Conservation (phyloP, 768 basidiomycete genomes). For the Psilocybe sp. region DNA sequence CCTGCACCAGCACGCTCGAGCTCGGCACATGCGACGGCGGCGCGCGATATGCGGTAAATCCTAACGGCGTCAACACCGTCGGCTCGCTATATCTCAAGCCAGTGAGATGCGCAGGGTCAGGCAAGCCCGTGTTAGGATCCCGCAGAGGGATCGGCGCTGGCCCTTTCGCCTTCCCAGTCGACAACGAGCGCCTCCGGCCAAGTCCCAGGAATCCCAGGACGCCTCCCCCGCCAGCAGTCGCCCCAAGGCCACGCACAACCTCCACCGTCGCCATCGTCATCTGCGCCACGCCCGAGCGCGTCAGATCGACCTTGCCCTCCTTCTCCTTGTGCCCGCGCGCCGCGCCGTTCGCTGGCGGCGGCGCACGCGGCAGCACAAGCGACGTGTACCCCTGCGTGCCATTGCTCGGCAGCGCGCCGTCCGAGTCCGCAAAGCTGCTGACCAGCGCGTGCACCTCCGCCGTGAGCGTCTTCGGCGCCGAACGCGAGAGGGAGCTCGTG, state of each 20-base stretch:
- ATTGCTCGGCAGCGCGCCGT: constrained; percentile 42
- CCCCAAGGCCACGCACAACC: constrained; percentile 57
- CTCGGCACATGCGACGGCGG: constrained; percentile 75
- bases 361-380: constrained; percentile 52
- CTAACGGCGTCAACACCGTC: constrained; percentile 29
- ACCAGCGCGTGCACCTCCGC: constrained; percentile 21
- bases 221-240: constrained; percentile 10
- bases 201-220: constrained; percentile 17
- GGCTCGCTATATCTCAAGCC: constrained; percentile 14
- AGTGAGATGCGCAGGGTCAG: background rate
- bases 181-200: constrained; percentile 11
- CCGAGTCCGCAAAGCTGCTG: constrained; percentile 9
- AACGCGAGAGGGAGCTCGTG: constrained; percentile 2
- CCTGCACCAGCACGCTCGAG: constrained; percentile 75
- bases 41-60: constrained; percentile 66
- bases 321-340: constrained; percentile 4
- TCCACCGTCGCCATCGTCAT: constrained; percentile 89
- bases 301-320: constrained; percentile 66
- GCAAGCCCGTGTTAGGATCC: constrained; percentile 9
- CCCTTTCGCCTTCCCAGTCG: background rate
- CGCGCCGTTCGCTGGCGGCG: constrained; percentile 27
- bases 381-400: constrained; percentile 58
- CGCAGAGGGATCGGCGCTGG: background rate
- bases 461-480: constrained; percentile 16
- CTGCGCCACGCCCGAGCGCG: constrained; percentile 75